A percentile compares a stretch with the other conserved stretches of the same genome.
Evolutionary conservation across 495 filamentous ascomycete species (phyloP).

Genomic region (Alectoria sarmentosa): DNA sequence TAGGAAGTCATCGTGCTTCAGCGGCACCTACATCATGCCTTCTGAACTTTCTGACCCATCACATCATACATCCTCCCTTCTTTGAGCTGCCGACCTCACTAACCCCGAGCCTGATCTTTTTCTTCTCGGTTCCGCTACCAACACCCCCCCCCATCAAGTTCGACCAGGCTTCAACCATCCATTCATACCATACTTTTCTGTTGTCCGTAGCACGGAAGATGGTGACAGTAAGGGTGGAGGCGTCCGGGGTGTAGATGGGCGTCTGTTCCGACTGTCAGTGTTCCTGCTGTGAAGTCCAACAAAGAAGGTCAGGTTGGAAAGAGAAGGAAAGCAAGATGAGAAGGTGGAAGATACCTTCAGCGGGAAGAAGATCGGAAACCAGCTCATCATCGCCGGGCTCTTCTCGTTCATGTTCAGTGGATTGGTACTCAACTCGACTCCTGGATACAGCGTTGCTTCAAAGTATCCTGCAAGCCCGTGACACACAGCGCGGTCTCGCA

Average conservation of each 20-base stretch:
- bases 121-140: constrained; percentile 33
- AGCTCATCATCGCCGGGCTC: constrained; percentile 94
- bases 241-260: constrained; percentile 79
- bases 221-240: constrained; percentile 75
- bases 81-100: constrained; percentile 86
- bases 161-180: constrained; percentile 67
- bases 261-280: too few relatives aligned
- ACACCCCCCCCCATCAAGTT: constrained; percentile 16
- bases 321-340: background rate
- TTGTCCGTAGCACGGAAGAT: constrained; percentile 96
- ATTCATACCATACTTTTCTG: constrained; percentile 97
- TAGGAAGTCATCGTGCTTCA: background rate
- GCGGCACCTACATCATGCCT: background rate
- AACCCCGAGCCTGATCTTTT: constrained; percentile 64
- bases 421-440: constrained; percentile 83
- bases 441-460: constrained; percentile 80
- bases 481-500: constrained; percentile 67
- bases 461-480: constrained; percentile 95
- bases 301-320: too few relatives aligned
- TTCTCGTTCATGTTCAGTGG: constrained; percentile 88
- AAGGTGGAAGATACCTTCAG: constrained; percentile 62
- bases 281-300: too few relatives aligned
- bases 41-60: constrained; percentile 4
- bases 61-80: constrained; percentile 91
- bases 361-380: constrained; percentile 98